phyloP scores from a whole-genome alignment of 805 yeast genomes.

The Candida multigemmis region DNA sequence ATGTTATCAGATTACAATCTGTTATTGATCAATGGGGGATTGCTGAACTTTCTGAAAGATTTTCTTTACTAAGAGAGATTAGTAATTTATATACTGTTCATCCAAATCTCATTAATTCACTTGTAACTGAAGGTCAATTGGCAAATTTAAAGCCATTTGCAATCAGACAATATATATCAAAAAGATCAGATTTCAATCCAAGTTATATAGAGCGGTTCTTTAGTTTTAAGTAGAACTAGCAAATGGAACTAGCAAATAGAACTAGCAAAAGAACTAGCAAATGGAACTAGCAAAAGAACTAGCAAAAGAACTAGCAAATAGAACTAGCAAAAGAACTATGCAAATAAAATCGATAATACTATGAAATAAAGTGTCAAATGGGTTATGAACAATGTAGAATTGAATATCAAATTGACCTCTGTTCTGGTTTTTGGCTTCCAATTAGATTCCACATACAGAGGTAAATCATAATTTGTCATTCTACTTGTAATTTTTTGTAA shows the following conservation, averaged over 20 bases:
- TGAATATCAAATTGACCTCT: neutral
- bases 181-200: constrained; percentile 61
- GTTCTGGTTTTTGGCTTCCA: too few relatives aligned
- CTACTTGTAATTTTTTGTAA: too few relatives aligned
- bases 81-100: constrained; percentile 82
- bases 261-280: too few relatives aligned
- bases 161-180: constrained; percentile 56
- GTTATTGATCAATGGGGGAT: constrained; percentile 61
- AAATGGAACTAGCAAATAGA: too few relatives aligned
- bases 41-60: constrained; percentile 49
- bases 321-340: too few relatives aligned
- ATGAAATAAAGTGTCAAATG: neutral
- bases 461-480: too few relatives aligned
- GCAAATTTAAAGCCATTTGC: constrained; percentile 54
- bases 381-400: neutral
- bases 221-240: constrained; percentile 21
- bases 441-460: too few relatives aligned
- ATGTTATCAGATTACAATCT: constrained; percentile 67
- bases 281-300: neutral
- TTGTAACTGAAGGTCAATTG: constrained; percentile 75
- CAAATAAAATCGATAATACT: neutral
- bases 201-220: constrained; percentile 40
- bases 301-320: neutral
- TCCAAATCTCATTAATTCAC: constrained; percentile 66
- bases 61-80: constrained; percentile 68